Base-by-base conservation (phyloP, 495 filamentous ascomycete genomes). In the Xylaria bambusicola region DNA sequence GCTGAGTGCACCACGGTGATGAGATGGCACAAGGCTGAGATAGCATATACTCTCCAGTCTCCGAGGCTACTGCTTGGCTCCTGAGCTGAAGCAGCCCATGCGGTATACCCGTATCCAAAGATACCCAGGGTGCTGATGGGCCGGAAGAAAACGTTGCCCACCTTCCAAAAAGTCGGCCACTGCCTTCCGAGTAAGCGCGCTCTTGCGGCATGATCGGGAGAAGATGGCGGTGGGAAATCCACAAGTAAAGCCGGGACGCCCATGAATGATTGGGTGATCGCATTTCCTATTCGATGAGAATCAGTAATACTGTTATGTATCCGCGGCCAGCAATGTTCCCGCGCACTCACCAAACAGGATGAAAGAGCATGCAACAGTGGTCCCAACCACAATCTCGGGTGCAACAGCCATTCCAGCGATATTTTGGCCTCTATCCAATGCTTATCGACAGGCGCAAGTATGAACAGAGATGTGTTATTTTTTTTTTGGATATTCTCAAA, bases 211-310 rank as follows among this genome's bases (percentile, higher is more conserved):
- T 80, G 73, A 0, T 71, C 64, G 0, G 75, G 67, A 12, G 73
- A 71, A 2, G 70, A 66, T 13, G 76, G 69, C 7, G 63, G 49
- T 18, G 78, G 78, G 67, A 80, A 80, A 66, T 78, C 71, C 45
- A 78, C 68, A 17, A 81, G 69, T 12, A 78, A 66, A 17, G 77
- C 77, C 3, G 77, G 78, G 31, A 79, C 71, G 24, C 74, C 75
- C 77, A 79, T 81, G 67, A 75, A 78, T 38, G 77, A 79, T 68
- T 81, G 76, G 7, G 78, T 80, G 48, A 81, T 75, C 5, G 77
- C 78, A 65, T 81, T 81, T 17, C 77, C 77, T 80, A 52, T 26
- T 47, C 17, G 15, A 3, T 21, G 13, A 27, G 33, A 8, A 20
- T 58, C 3, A 51, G 15, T 51, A 27, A 8, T 1, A 18, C 1